Evolutionary conservation across 345 rosid species (phyloP).

Genomic region (Hibiscus tridactylites): DNA sequence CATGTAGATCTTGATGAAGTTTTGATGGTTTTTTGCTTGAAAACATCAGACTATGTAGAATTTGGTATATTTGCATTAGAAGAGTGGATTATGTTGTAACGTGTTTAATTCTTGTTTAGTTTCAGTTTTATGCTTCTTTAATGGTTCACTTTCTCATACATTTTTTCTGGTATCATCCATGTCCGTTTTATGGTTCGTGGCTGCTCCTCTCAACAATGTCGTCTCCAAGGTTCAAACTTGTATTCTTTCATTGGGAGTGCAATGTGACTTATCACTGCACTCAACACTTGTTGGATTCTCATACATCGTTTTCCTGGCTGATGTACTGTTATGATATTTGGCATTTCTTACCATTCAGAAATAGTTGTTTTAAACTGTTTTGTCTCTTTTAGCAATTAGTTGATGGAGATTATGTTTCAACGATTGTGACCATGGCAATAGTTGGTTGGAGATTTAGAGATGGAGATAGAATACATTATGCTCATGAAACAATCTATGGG

Average conservation of each 20-base stretch:
- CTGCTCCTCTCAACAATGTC: too few relatives aligned
- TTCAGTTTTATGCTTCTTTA: background rate
- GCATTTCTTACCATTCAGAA: background rate
- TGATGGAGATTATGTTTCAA: background rate
- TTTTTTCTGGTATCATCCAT: too few relatives aligned
- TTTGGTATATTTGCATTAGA: background rate
- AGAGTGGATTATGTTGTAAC: background rate
- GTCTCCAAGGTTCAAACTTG: too few relatives aligned
- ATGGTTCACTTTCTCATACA: background rate
- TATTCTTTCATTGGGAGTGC: too few relatives aligned
- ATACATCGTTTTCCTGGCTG: background rate
- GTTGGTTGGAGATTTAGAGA: background rate
- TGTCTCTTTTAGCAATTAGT: background rate
- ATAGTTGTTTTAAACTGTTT: background rate
- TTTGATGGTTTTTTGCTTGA: background rate
- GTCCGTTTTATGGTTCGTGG: too few relatives aligned
- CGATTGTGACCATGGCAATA: background rate
- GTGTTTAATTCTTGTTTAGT: background rate
- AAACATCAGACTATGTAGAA: background rate
- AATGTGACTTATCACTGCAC: too few relatives aligned
- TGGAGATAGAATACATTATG: background rate
- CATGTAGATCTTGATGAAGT: background rate
- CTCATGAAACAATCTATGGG: background rate
- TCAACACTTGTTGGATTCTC: too few relatives aligned
- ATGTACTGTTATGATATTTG: background rate